Base-by-base conservation (phyloP, 1,284 basidiomycete species). In the Trametes polyzona region DNA sequence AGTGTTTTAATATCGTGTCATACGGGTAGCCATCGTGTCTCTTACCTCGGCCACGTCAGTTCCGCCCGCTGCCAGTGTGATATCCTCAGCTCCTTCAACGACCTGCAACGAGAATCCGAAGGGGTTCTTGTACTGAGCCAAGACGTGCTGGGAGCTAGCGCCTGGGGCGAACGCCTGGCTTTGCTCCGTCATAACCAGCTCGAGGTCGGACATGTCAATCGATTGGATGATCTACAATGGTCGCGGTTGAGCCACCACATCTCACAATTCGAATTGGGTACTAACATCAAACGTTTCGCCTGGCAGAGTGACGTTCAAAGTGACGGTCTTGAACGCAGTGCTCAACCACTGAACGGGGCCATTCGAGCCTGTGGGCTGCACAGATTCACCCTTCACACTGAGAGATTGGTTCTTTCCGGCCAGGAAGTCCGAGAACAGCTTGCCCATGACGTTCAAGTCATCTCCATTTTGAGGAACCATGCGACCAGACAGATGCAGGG, bases 91-190 rank as follows among this genome's bases (percentile, higher is more conserved):
- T 1, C 83, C 75, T 65, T 82, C 76, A 21, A 88, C 70, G 35
- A 88, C 86, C 67, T 88, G 86, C 52, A 93, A 69, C 19, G 83
- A 83, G 74, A 92, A 93, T 10, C 83, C 86, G 71, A 93, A 92
- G 1, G 90, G 90, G 71, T 92, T 93, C 71, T 83, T 83, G 69
- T 88, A 90, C 58, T 78, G 75, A 14, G 88, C 90, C 3, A 87
- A 62, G 0, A 87, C 88, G 54, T 77, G 73, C 54, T 83, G 76
- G 23, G 87, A 89, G 63, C 82, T 80, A 0, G 84, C 74, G n/a
- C 78, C 71, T 0, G 87, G 86, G 3, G 82, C 78, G 62, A 83
- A 88, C 0, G 81, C 76, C 65, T 88, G 75, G 46, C 77, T 76
- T 44, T 78, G 75, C 6, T 74, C 77, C 19, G 79, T 74, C 71